These are phyloP conservation scores for Crithidia sp. DNA, from an alignment of 208 protist species.

Conservation along the genomic window DNA sequence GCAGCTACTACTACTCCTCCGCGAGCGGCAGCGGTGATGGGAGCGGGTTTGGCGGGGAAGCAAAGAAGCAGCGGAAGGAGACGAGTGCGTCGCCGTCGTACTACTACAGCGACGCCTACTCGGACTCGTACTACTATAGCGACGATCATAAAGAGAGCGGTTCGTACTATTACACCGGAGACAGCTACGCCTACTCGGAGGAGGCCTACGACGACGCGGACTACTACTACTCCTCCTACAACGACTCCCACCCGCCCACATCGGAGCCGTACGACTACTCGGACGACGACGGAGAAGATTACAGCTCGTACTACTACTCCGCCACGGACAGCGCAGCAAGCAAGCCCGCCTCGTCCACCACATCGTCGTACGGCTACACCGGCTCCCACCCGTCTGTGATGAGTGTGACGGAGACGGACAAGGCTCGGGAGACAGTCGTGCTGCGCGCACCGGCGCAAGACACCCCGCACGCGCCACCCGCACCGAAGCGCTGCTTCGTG, in stretches of 20 bases:
- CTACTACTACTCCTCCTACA: constrained; percentile 34
- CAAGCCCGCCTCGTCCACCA: constrained; percentile 32
- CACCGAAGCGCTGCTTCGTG: constrained; percentile 58
- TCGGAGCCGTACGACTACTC: not conserved
- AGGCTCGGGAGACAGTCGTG: constrained; percentile 48
- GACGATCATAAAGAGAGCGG: not conserved
- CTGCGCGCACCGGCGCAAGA: constrained; percentile 47
- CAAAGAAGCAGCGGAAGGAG: not conserved
- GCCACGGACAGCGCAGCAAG: constrained; percentile 25
- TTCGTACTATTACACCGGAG: not conserved
- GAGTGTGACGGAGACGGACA: constrained; percentile 8
- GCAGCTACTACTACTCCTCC: constrained; percentile 33
- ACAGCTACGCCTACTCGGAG: constrained; percentile 21
- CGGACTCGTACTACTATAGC: constrained; percentile 23
- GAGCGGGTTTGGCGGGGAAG: not conserved
- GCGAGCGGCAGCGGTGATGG: constrained; percentile 10
- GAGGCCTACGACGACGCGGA: constrained; percentile 2
- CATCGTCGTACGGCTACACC: constrained; percentile 42
- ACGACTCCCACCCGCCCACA: not conserved
- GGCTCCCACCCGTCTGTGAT: constrained; percentile 12
- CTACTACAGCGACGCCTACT: constrained; percentile 33
- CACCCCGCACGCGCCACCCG: constrained; percentile 30
- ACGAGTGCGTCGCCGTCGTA: not conserved
- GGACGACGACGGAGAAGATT: not conserved
- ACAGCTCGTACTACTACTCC: constrained; percentile 26